phyloP scores from a whole-genome alignment of 2,329 filamentous ascomycete genomes.

The Trichoderma sp. region DNA sequence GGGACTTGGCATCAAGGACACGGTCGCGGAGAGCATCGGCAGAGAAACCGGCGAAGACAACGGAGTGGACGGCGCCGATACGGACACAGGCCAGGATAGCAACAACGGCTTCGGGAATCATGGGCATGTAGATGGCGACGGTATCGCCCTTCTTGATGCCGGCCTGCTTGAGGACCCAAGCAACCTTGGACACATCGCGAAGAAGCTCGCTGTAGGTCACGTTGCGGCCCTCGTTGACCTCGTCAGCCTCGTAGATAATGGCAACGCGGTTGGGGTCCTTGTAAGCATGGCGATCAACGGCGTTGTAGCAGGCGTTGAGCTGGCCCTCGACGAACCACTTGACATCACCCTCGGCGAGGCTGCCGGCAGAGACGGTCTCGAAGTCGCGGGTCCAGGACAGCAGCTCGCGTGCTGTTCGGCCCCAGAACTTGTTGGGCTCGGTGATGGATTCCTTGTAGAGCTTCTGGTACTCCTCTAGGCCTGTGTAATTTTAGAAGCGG shows the following conservation, averaged over 20 bases:
- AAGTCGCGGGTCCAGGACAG: constrained; percentile 91
- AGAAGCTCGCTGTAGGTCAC: constrained; percentile 94
- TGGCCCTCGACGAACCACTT: constrained; percentile 95
- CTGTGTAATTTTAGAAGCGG: constrained; percentile 41
- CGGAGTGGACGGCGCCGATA: constrained; percentile 94
- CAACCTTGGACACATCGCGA: constrained; percentile 83
- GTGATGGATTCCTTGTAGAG: constrained; percentile 84
- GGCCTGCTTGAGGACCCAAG: constrained; percentile 89
- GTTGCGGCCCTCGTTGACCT: constrained; percentile 80
- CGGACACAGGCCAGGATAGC: constrained; percentile 88
- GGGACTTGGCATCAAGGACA: constrained; percentile 85
- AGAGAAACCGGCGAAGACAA: constrained; percentile 97
- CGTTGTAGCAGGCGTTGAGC: constrained; percentile 96
- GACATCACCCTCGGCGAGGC: constrained; percentile 75
- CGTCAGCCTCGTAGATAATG: constrained; percentile 98
- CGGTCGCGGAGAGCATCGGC: constrained; percentile 94
- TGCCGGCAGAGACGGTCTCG: constrained; percentile 80
- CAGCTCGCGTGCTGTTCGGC: constrained; percentile 78
- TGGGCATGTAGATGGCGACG: constrained; percentile 94
- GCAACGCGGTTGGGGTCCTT: constrained; percentile 90
- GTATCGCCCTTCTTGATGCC: constrained; percentile 97
- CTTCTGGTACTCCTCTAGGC: constrained; percentile 66
- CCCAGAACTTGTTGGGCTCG: constrained; percentile 90
- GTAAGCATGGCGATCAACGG: constrained; percentile 93
- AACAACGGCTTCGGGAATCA: constrained; percentile 95